A percentile compares a stretch with the other conserved stretches of the same genome.
Evolutionary conservation across 305 asterid species (phyloP).

Genomic region (Stenogyne calaminthoides): DNA sequence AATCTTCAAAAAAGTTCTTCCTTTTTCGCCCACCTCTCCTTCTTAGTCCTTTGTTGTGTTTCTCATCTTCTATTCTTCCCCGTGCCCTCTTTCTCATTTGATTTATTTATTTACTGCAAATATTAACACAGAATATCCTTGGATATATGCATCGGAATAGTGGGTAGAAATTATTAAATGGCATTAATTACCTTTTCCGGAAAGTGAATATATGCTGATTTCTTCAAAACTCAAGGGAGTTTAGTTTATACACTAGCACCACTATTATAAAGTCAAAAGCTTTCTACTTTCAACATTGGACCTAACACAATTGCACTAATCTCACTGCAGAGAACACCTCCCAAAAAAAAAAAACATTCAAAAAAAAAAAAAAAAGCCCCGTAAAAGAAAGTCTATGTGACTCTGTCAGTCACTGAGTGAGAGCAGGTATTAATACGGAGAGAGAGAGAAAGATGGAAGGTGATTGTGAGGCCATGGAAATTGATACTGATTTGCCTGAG

Average conservation of each 20-base stretch:
- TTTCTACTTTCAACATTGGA: not conserved
- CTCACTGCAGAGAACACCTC: conserved; percentile 34
- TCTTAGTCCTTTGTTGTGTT: not conserved
- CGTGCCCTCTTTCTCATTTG: not conserved
- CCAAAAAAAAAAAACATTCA: not conserved
- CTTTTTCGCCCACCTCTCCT: not conserved
- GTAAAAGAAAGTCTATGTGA: not conserved
- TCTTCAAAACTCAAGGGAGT: not conserved
- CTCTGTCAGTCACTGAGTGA: not conserved
- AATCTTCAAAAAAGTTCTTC: not conserved
- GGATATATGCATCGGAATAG: not conserved
- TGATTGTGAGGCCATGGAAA: conserved; percentile 36
- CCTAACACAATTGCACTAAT: conserved; percentile 29
- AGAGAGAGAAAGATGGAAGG: conserved; percentile 34
- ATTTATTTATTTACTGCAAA: not conserved
- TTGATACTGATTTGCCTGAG: conserved; percentile 41
- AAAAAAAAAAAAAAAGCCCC: conserved; percentile 26
- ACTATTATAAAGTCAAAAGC: not conserved
- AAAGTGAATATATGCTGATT: not conserved
- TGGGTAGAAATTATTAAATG: not conserved
- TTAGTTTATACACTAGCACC: too few relatives aligned
- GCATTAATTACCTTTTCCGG: not conserved
- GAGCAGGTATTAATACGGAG: not conserved
- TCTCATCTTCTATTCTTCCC: not conserved
- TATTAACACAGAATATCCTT: not conserved